Base-by-base conservation (phyloP, 2,329 filamentous ascomycete species). In the Chaetomiaceae sp. region DNA sequence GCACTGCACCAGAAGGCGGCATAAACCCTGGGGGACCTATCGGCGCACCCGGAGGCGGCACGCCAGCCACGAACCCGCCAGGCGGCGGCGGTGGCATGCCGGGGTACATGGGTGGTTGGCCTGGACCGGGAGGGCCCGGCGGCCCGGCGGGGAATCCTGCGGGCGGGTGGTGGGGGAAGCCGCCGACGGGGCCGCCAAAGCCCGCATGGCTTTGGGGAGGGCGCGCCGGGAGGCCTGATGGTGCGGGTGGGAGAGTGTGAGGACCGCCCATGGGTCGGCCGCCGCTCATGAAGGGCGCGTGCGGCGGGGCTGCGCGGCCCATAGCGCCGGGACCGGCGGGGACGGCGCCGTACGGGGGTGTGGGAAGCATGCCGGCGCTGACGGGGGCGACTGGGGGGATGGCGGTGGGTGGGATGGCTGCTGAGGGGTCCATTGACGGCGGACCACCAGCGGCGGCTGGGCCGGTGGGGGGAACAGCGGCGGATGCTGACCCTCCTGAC, bases 161-260 rank as follows among this genome's bases (percentile, higher is more conserved):
- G 0, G 58, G 58, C 8, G 74, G 74, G 56, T 77, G 75, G 34
- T 53, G 53, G 7, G 54, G 51, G 64, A 74, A 77, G 52, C 76
- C 73, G 42, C 73, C 60, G 18, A 62, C 74, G 5, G 74, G 73
- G 54, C 75, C 76, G 42, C 69, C 72, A 61, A 69, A 78, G 21
- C 69, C 71, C 21, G 60, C 68, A 29, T 75, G 75, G 46, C 71
- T 71, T 42, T 74, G 74, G 0, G 76, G 76, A 3, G 76, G 77
- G 14, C 77, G 69, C 0, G 76, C 74, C 0, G 77, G 77, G 3
- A 80, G 67, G 1, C 77, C 77, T 1, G 75, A 72, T 0, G 77
- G 76, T 0, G 76, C 72, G 8, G 76, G 73, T 0, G 76, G 76
- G 2, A 79, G 71, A 30, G 48, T 44, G 13, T 44, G 11, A 65